These are phyloP conservation scores for Sarocladium oryzae DNA, from an alignment of 2,329 filamentous ascomycete species.

Conservation along the genomic window DNA sequence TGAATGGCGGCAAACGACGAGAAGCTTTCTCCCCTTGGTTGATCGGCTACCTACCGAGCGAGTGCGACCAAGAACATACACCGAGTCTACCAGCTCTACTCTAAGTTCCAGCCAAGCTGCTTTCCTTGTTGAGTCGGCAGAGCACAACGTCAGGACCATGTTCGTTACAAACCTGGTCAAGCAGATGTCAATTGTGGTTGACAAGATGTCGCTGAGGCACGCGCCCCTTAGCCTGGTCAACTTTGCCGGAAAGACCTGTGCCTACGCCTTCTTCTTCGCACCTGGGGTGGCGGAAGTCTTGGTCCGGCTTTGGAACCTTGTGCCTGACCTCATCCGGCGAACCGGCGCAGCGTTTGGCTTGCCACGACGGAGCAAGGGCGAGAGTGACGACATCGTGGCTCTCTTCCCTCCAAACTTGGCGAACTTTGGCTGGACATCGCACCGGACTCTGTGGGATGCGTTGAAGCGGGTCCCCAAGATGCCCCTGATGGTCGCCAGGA, in stretches of 20 bases:
- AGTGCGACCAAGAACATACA: slow-evolving; percentile 38
- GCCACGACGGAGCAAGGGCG: slow-evolving; percentile 45
- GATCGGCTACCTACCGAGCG: slow-evolving; percentile 45
- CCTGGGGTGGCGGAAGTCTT: slow-evolving; percentile 80
- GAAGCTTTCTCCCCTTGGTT: slow-evolving; percentile 56
- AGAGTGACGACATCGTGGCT: slow-evolving; percentile 58
- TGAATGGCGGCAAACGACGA: slow-evolving; percentile 75
- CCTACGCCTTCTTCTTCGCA: slow-evolving; percentile 90
- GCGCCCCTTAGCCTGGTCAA: slow-evolving; percentile 61
- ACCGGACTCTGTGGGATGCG: slow-evolving; percentile 40
- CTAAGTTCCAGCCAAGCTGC: slow-evolving; percentile 58
- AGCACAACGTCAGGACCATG: slow-evolving; percentile 83
- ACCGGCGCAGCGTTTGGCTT: slow-evolving; percentile 64
- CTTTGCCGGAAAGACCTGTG: slow-evolving; percentile 84
- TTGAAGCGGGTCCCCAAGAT: slow-evolving; percentile 60
- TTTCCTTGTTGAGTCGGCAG: slow-evolving; percentile 58
- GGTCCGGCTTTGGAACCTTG: slow-evolving; percentile 72
- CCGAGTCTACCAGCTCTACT: slow-evolving; percentile 50
- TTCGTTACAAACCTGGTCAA: slow-evolving; percentile 75
- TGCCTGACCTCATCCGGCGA: slow-evolving; percentile 62
- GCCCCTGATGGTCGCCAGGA: slow-evolving; percentile 61
- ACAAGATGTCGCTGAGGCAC: slow-evolving; percentile 77
- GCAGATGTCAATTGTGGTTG: slow-evolving; percentile 81
- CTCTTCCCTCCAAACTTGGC: slow-evolving; percentile 64
- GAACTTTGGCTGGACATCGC: slow-evolving; percentile 49